Evolutionary conservation across 257 asterid species (phyloP).

Genomic region (Thymus quinquecostatus): DNA sequence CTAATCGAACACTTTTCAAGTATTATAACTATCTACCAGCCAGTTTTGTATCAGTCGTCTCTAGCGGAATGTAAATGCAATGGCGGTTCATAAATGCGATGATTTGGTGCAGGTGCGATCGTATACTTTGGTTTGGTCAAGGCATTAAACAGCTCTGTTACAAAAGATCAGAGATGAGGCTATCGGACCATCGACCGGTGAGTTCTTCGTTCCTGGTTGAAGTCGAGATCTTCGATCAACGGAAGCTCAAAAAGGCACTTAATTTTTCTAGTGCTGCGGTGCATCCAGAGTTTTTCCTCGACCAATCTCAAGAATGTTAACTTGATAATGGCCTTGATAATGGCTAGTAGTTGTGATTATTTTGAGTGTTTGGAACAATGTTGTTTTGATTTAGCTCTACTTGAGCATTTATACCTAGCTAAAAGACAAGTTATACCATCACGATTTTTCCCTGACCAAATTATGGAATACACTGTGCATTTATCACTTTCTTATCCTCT

Average conservation of each 20-base stretch:
- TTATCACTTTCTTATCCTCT: too few relatives aligned
- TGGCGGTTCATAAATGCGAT: background rate
- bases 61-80: too few relatives aligned
- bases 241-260: conserved; percentile 80
- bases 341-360: background rate
- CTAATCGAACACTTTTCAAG: background rate
- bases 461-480: background rate
- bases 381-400: background rate
- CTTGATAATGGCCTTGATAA: conserved; percentile 1
- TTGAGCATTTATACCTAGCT: background rate
- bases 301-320: conserved; percentile 36
- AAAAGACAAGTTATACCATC: background rate
- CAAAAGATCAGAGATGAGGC: conserved; percentile 60
- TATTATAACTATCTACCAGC: too few relatives aligned
- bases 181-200: conserved; percentile 92
- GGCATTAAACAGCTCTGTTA: conserved; percentile 80
- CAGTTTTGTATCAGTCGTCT: too few relatives aligned
- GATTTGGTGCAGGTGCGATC: conserved; percentile 76
- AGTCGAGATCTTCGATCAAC: conserved; percentile 80
- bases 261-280: conserved; percentile 62
- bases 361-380: background rate
- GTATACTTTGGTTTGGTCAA: conserved; percentile 86
- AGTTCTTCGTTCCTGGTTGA: conserved; percentile 68
- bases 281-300: conserved; percentile 59
- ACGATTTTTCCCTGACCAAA: background rate